A percentile compares a stretch with the other conserved stretches of the same genome.
Conservation (phyloP, 1,284 basidiomycete species). For the Puccinia triticina region DNA sequence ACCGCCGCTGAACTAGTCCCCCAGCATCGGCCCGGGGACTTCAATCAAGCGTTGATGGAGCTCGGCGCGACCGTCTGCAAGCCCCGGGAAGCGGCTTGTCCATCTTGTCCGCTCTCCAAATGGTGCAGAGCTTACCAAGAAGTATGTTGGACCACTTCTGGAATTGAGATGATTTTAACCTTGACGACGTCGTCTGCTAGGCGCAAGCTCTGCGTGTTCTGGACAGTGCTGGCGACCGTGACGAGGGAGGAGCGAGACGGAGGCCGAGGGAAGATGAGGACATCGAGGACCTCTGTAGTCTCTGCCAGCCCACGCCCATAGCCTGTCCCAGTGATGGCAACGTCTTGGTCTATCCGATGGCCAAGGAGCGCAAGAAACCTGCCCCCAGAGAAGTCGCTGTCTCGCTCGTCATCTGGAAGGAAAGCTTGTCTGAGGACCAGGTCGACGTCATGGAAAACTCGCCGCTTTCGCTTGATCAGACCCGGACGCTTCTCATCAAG, state of each 20-base stretch:
- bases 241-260: not conserved
- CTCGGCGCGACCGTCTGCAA: conserved; percentile 88
- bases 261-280: not conserved
- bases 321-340: not conserved
- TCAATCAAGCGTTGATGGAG: conserved; percentile 85
- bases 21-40: conserved; percentile 69
- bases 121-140: conserved; percentile 71
- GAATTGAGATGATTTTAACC: not conserved
- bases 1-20: conserved; percentile 73
- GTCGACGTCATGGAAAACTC: conserved; percentile 49
- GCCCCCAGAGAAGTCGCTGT: conserved; percentile 32
- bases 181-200: not conserved
- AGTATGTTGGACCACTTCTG: conserved; percentile 54
- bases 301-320: conserved; percentile 24
- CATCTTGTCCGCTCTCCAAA: conserved; percentile 70
- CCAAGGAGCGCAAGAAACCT: conserved; percentile 47
- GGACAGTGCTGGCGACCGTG: not conserved
- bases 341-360: conserved; percentile 43
- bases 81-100: conserved; percentile 75
- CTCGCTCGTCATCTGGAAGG: conserved; percentile 36
- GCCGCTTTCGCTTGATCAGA: conserved; percentile 53
- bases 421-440: not conserved
- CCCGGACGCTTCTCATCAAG: conserved; percentile 34
- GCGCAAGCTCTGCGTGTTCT: not conserved
- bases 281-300: conserved; percentile 39